A percentile compares a stretch with the other conserved stretches of the same genome.
phyloP scores from a whole-genome alignment of 2,329 filamentous ascomycete species.

The Penicillium concentricum region DNA sequence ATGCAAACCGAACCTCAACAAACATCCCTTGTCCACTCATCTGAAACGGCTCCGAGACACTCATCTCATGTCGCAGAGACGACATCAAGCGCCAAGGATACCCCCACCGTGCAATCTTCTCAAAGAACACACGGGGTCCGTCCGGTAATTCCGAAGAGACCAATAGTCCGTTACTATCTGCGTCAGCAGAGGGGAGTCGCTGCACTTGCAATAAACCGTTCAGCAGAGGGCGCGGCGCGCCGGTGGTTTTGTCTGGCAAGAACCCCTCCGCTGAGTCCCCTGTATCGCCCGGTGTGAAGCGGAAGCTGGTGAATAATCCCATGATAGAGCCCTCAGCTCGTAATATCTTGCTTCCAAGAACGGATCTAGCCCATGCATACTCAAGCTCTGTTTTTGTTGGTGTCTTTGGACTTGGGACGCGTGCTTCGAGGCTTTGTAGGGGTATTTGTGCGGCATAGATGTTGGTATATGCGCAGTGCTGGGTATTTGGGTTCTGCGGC shows the following conservation, averaged over 20 bases:
- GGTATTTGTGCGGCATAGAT: slow-evolving; percentile 26
- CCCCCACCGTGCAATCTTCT: slow-evolving; percentile 27
- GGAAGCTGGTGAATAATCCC: slow-evolving; percentile 11
- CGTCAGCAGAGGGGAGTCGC: neutral
- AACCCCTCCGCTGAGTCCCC: slow-evolving; percentile 16
- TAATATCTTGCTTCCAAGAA: slow-evolving; percentile 18
- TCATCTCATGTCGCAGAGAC: slow-evolving; percentile 27
- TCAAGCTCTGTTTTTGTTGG: slow-evolving; percentile 13
- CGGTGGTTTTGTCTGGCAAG: neutral
- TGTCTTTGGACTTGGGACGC: neutral
- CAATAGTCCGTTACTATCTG: slow-evolving; percentile 21
- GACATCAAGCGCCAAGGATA: slow-evolving; percentile 31
- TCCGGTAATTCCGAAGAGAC: slow-evolving; percentile 22
- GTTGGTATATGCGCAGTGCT: slow-evolving; percentile 26
- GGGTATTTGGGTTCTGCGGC: slow-evolving; percentile 14
- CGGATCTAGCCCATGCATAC: slow-evolving; percentile 24
- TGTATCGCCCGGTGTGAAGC: slow-evolving; percentile 20
- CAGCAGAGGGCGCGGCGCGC: slow-evolving; percentile 15
- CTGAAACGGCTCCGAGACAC: slow-evolving; percentile 25
- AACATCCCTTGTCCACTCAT: slow-evolving; percentile 9
- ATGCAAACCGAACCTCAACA: slow-evolving; percentile 30
- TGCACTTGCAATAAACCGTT: slow-evolving; percentile 22
- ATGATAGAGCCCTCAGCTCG: slow-evolving; percentile 18
- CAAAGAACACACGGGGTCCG: slow-evolving; percentile 24
- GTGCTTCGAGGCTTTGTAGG: slow-evolving; percentile 13